Conservation (phyloP, 192 early-diverging fungal genomes). For the Entomortierella lignicola region DNA sequence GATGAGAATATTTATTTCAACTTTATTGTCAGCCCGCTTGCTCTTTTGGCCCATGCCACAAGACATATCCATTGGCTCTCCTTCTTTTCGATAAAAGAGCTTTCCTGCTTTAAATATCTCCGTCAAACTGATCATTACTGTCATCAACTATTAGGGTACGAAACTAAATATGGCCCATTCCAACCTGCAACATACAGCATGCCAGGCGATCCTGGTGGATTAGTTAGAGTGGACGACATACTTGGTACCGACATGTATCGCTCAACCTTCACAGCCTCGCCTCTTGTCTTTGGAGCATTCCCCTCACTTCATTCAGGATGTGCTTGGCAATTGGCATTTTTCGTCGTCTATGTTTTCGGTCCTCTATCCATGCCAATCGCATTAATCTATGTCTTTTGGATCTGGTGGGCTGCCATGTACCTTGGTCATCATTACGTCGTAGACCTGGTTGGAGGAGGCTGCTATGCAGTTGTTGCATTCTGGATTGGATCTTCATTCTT, state of each 20-base stretch:
- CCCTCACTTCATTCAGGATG: conserved; percentile 77
- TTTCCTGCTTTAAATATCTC: background rate
- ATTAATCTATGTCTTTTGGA: conserved; percentile 69
- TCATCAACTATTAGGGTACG: conserved; percentile 66
- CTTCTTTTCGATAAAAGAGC: too few relatives aligned
- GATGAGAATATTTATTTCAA: too few relatives aligned
- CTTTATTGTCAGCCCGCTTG: background rate
- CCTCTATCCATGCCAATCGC: conserved; percentile 55
- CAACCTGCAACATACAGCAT: conserved; percentile 69
- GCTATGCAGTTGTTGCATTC: conserved; percentile 69
- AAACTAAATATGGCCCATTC: conserved; percentile 64
- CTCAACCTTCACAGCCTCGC: conserved; percentile 69
- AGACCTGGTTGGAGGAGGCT: conserved; percentile 73
- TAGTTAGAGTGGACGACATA: conserved; percentile 72
- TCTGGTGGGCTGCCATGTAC: conserved; percentile 84
- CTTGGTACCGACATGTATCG: conserved; percentile 68
- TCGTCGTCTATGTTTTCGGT: conserved; percentile 54
- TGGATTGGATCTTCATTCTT: conserved; percentile 56
- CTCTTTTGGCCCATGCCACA: too few relatives aligned
- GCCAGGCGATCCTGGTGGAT: conserved; percentile 73
- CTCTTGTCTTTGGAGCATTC: conserved; percentile 79
- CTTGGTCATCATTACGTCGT: conserved; percentile 77
- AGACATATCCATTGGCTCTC: too few relatives aligned
- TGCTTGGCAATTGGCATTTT: conserved; percentile 71
- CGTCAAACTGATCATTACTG: background rate